Conservation (phyloP, 352 stramenopile species). For the Globisporangium megalacanthum region DNA sequence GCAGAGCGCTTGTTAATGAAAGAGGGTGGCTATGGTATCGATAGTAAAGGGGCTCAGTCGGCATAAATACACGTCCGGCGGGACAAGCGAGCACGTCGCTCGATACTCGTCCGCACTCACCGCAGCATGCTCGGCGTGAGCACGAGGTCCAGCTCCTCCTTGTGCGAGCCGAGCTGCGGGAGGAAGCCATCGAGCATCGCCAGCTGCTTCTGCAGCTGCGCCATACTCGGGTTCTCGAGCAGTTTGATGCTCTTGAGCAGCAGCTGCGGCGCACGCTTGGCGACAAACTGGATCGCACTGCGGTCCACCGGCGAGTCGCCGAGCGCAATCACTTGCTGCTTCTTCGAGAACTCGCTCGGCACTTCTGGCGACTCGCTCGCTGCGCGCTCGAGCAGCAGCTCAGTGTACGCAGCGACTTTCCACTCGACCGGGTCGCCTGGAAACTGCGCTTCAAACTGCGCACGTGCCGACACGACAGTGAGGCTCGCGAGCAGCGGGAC, state of each 20-base stretch:
- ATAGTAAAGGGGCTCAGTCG: background rate
- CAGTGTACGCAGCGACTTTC: constrained; percentile 71
- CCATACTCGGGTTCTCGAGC: constrained; percentile 68
- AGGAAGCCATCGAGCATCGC: constrained; percentile 54
- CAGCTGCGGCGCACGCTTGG: constrained; percentile 32
- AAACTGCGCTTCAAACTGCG: constrained; percentile 52
- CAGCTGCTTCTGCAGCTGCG: constrained; percentile 69
- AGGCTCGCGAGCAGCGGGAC: constrained; percentile 49
- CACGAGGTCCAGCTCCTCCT: constrained; percentile 65
- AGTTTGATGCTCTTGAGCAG: constrained; percentile 79
- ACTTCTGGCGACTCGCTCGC: constrained; percentile 12
- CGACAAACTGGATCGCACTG: constrained; percentile 65
- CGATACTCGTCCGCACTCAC: constrained; percentile 12
- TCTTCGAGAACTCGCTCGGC: constrained; percentile 18
- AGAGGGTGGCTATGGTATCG: constrained; percentile 7
- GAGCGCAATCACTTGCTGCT: constrained; percentile 63
- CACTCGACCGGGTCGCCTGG: constrained; percentile 64
- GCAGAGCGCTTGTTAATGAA: constrained; percentile 1
- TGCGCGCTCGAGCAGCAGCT: constrained; percentile 34
- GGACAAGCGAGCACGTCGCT: background rate
- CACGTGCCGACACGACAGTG: constrained; percentile 61
- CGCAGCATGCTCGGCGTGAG: constrained; percentile 68
- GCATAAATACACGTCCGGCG: constrained; percentile 1
- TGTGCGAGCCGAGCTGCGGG: constrained; percentile 51
- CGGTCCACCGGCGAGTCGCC: constrained; percentile 71